Evolutionary conservation across 345 rosid species (phyloP).

Genomic region (Eucalyptus melliodora): DNA sequence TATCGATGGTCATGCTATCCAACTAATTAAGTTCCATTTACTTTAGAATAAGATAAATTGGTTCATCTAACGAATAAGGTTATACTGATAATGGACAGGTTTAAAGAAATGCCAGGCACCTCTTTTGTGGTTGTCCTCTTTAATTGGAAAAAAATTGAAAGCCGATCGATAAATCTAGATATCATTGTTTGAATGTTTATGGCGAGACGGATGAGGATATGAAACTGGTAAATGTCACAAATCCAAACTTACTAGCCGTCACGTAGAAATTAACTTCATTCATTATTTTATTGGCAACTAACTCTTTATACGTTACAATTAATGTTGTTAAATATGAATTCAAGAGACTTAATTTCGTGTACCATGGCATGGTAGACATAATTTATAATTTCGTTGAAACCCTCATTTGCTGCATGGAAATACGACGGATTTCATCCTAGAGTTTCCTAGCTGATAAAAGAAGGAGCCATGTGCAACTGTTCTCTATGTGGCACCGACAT

Average conservation of each 20-base stretch:
- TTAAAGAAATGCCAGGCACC: background rate
- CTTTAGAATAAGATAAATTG: background rate
- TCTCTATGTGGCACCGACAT: too few relatives aligned
- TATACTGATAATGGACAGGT: background rate
- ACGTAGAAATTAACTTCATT: background rate
- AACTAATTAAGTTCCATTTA: background rate
- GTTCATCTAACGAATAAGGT: background rate
- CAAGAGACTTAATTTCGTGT: background rate
- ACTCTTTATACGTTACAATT: background rate
- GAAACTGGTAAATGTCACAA: background rate
- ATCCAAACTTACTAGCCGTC: background rate
- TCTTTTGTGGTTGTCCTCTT: background rate
- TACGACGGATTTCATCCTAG: background rate
- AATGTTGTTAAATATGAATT: background rate
- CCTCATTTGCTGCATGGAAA: background rate
- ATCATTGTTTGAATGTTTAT: background rate
- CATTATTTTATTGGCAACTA: background rate
- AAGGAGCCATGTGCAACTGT: too few relatives aligned
- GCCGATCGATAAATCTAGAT: background rate
- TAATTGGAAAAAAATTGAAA: background rate
- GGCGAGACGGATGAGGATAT: background rate
- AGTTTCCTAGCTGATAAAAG: background rate
- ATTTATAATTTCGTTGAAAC: background rate
- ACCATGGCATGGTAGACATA: background rate
- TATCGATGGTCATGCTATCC: background rate